Conservation (phyloP, 2,329 filamentous ascomycete genomes). For the Chaetomium globosum region DNA sequence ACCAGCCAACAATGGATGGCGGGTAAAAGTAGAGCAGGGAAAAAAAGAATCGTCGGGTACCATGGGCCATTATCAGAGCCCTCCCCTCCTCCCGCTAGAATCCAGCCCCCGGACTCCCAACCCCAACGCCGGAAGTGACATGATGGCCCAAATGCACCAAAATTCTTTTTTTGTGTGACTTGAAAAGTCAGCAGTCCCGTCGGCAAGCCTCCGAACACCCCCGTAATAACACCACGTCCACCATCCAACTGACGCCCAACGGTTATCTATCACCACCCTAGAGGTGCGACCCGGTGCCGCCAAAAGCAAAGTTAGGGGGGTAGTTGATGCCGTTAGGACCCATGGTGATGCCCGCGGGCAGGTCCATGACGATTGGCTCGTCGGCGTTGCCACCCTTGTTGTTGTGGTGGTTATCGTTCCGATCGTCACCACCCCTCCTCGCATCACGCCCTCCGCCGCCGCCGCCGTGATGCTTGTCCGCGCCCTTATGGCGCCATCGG, state of each 20-base stretch:
- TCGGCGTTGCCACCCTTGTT: conserved; percentile 33
- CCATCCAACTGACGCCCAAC: background rate
- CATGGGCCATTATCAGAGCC: background rate
- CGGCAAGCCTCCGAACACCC: background rate
- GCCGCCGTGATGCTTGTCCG: conserved; percentile 37
- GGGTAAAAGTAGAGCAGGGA: background rate
- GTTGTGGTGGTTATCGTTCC: conserved; percentile 36
- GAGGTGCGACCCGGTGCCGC: conserved; percentile 14
- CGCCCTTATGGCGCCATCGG: conserved; percentile 30
- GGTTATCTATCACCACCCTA: background rate
- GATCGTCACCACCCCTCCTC: conserved; percentile 28
- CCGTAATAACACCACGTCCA: background rate
- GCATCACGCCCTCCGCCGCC: conserved; percentile 29
- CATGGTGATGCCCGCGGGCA: conserved; percentile 50
- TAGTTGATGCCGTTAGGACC: conserved; percentile 55
- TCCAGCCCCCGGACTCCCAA: too few relatives aligned
- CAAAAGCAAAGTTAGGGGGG: conserved; percentile 50
- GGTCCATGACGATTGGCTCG: conserved; percentile 42
- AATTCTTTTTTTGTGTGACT: too few relatives aligned
- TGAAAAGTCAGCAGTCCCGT: background rate
- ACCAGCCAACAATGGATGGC: conserved; percentile 13
- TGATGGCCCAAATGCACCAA: background rate
- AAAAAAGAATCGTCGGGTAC: background rate
- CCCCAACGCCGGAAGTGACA: background rate
- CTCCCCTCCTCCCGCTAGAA: too few relatives aligned